Conservation (phyloP, 2,329 filamentous ascomycete species). For the Furcasterigmium sp. region DNA sequence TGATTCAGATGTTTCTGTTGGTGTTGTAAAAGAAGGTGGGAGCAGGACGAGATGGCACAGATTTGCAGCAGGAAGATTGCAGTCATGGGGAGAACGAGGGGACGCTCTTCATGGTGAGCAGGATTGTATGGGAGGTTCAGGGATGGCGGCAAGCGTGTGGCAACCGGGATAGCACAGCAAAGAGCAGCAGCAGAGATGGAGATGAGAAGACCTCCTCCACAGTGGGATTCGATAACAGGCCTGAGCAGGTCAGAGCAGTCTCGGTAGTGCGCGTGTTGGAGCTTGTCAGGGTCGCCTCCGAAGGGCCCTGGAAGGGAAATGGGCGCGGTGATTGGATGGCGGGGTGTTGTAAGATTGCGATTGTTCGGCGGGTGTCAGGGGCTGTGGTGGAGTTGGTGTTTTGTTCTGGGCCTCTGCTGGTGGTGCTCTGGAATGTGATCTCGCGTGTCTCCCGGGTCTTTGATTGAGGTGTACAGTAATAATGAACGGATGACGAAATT, state of each 20-base stretch:
- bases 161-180: no score
- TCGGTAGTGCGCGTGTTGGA: no score
- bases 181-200: no score
- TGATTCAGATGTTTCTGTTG: constrained; percentile 32
- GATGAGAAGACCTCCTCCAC: no score
- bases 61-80: constrained; percentile 37
- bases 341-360: constrained; percentile 3
- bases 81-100: constrained; percentile 35
- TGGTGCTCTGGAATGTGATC: constrained; percentile 1
- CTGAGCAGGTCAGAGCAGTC: no score
- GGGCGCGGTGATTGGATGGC: constrained; percentile 10
- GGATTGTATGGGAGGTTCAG: not conserved
- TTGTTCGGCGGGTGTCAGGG: constrained; percentile 2
- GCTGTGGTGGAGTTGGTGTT: not conserved
- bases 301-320: constrained; percentile 6
- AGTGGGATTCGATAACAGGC: no score
- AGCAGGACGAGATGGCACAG: constrained; percentile 41
- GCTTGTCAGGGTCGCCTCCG: constrained; percentile 10
- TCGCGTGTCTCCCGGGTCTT: not conserved
- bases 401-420: not conserved
- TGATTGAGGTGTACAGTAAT: not conserved
- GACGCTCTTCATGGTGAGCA: constrained; percentile 13
- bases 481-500: constrained; percentile 1
- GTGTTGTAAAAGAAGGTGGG: constrained; percentile 39
- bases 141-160: constrained; percentile 3